Percentiles rank a stretch among this genome's conserved stretches.
These are phyloP conservation scores for Neurospora sp. DNA, from an alignment of 495 filamentous ascomycete genomes.

Conservation along the genomic window DNA sequence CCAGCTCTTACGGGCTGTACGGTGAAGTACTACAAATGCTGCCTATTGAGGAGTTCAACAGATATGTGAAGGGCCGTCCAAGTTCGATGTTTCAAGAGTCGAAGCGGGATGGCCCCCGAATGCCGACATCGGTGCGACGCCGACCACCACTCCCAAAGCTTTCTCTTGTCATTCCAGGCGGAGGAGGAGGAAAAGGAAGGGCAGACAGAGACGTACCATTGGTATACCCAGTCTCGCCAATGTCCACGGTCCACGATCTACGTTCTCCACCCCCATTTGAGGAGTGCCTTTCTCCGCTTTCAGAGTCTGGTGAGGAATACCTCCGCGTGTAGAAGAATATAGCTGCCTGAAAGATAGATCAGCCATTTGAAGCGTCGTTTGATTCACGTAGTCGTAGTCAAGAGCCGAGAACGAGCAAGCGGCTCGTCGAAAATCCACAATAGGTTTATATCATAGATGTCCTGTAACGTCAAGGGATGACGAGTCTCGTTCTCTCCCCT, in stretches of 20 bases:
- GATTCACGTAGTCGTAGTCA: not conserved
- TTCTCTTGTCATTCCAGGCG: not conserved
- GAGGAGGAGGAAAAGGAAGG: not conserved
- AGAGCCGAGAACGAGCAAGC: not conserved
- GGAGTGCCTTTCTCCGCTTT: not conserved
- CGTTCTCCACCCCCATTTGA: not conserved
- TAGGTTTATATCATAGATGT: not conserved
- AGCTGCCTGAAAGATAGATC: not conserved
- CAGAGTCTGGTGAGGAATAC: not conserved
- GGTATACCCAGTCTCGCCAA: not conserved
- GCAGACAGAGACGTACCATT: not conserved
- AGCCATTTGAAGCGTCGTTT: not conserved
- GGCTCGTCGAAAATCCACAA: not conserved
- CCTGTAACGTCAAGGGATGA: not conserved
- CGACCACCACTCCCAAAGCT: not conserved
- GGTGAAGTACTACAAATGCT: not conserved
- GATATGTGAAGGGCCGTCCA: not conserved
- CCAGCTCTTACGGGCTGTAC: not conserved
- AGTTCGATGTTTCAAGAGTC: not conserved
- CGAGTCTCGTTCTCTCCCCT: not conserved
- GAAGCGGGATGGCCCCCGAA: not conserved
- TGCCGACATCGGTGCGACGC: not conserved
- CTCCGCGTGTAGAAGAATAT: not conserved
- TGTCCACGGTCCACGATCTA: not conserved
- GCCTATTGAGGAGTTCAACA: not conserved